Conservation (phyloP, 1,284 basidiomycete genomes). For the Violaceomyces palustris region DNA sequence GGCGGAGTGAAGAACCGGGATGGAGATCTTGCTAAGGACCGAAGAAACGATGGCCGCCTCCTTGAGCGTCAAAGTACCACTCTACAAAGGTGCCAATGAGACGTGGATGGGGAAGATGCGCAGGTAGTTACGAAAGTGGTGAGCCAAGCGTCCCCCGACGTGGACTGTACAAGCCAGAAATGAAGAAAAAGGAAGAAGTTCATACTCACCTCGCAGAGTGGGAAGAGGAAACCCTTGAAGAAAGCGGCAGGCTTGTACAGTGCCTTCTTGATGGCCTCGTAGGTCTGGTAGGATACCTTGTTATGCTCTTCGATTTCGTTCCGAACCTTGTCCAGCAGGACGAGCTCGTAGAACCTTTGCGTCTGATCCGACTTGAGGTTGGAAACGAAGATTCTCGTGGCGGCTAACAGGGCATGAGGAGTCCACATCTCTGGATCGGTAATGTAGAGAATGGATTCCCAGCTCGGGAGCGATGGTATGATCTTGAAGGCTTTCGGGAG, state of each 20-base stretch:
- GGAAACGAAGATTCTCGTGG: conserved; percentile 91
- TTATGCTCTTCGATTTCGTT: conserved; percentile 75
- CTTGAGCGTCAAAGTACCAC: conserved; percentile 75
- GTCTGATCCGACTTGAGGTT: conserved; percentile 94
- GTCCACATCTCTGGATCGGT: conserved; percentile 91
- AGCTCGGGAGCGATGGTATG: conserved; percentile 87
- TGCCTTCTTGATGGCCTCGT: conserved; percentile 82
- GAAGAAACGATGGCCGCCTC: conserved; percentile 94
- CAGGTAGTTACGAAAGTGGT: no score
- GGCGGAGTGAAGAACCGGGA: conserved; percentile 92
- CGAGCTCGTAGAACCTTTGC: conserved; percentile 87
- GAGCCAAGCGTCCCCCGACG: no score
- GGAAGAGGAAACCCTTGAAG: conserved; percentile 97
- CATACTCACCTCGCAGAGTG: conserved; percentile 77
- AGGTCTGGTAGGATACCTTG: conserved; percentile 90
- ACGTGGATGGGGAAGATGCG: no score
- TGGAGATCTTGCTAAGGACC: conserved; percentile 81
- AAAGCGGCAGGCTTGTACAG: conserved; percentile 96
- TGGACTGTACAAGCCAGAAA: background rate
- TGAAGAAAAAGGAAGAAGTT: background rate
- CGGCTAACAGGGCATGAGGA: conserved; percentile 87
- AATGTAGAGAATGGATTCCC: conserved; percentile 91
- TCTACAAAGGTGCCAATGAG: no score
- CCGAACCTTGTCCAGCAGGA: conserved; percentile 82
- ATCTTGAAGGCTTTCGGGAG: conserved; percentile 98